phyloP scores from a whole-genome alignment of 306 rosid genomes.

The Inga oerstediana region DNA sequence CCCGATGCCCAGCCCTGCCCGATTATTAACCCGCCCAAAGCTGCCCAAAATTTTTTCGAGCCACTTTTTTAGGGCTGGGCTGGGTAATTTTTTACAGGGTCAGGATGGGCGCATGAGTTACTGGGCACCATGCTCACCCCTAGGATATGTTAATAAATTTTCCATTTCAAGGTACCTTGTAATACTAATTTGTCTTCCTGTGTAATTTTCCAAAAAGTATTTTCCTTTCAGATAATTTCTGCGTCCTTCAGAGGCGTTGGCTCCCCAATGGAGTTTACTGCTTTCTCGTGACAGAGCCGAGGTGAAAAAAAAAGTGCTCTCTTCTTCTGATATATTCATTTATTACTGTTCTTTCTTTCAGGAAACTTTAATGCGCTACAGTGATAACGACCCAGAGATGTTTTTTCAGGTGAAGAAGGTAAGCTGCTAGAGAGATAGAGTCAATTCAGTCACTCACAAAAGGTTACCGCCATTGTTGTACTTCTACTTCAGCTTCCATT shows the following conservation, averaged over 20 bases:
- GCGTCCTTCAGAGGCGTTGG: slow-evolving; percentile 11
- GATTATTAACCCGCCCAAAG: no score
- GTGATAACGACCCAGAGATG: neutral
- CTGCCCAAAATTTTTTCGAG: no score
- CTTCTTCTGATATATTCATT: neutral
- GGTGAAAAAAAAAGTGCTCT: neutral
- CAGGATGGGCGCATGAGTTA: no score
- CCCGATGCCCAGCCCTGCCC: no score
- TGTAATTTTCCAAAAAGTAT: no score
- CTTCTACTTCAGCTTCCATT: slow-evolving; percentile 9
- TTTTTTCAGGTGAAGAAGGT: neutral
- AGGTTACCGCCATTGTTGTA: slow-evolving; percentile 15
- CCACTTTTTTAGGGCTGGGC: no score
- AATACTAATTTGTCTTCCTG: no score
- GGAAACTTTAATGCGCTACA: neutral
- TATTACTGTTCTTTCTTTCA: slow-evolving; percentile 11
- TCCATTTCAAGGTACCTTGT: no score
- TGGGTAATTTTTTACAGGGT: no score
- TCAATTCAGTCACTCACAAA: slow-evolving; percentile 2
- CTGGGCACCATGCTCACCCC: no score
- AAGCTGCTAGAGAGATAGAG: slow-evolving; percentile 27
- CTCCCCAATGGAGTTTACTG: slow-evolving; percentile 23
- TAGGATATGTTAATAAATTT: no score
- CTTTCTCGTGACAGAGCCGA: neutral
- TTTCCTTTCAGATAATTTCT: slow-evolving; percentile 21